Percentiles rank a stretch among this genome's conserved stretches.
Evolutionary conservation across 345 rosid species (phyloP).

Genomic region (Capsella bursapastoris): DNA sequence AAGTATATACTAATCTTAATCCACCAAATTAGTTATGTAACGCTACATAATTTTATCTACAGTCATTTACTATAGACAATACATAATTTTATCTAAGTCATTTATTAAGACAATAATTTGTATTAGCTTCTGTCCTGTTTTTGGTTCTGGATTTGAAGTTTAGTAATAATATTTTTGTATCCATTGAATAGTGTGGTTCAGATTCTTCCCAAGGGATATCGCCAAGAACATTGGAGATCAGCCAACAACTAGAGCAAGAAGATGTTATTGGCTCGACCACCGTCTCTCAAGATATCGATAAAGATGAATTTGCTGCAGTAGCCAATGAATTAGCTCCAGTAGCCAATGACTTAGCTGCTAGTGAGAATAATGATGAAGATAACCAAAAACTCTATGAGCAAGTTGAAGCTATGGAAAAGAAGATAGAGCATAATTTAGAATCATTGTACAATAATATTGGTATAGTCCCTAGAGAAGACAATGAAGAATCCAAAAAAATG

Average conservation of each 20-base stretch:
- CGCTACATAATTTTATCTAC: background rate
- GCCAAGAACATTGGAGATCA: constrained; percentile 18
- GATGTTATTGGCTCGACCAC: background rate
- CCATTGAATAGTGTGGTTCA: background rate
- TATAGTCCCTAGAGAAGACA: constrained; percentile 1
- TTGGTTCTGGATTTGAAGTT: constrained; percentile 20
- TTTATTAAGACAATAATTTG: background rate
- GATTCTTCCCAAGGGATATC: constrained; percentile 15
- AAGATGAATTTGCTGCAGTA: background rate
- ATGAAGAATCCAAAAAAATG: constrained; percentile 19
- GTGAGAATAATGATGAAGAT: background rate
- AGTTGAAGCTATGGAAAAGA: constrained; percentile 12
- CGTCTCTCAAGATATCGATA: background rate
- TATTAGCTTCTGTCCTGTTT: background rate
- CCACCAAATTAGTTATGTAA: background rate
- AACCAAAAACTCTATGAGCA: constrained; percentile 9
- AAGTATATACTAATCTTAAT: background rate
- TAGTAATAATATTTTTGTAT: background rate
- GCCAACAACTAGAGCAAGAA: constrained; percentile 23
- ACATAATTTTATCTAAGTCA: background rate
- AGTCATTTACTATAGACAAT: background rate
- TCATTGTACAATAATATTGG: constrained; percentile 14
- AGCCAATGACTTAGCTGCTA: constrained; percentile 13
- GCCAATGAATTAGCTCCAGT: constrained; percentile 13
- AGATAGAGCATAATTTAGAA: constrained; percentile 16